Evolutionary conservation across 2,329 filamentous ascomycete genomes (phyloP).

Genomic region (Pestalotiopsis sp.): DNA sequence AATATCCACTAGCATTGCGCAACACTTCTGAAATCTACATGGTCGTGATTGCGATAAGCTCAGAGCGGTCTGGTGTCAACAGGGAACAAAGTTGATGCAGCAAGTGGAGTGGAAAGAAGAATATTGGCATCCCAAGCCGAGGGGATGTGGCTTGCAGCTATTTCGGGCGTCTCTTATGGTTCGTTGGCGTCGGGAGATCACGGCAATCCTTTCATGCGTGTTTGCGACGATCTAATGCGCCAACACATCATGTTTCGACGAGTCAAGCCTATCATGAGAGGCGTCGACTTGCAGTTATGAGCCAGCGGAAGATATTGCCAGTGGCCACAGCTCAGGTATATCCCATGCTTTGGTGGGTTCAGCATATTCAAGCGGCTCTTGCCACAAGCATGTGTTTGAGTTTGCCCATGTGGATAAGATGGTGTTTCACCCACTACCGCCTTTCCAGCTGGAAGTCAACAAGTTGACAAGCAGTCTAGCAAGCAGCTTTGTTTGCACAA

Average conservation of each 20-base stretch:
- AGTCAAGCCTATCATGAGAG: conserved; percentile 3
- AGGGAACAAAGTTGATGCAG: conserved; percentile 4
- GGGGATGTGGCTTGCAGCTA: background rate
- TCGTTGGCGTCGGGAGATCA: background rate
- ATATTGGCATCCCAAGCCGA: background rate
- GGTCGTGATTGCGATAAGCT: background rate
- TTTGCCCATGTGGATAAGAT: conserved; percentile 29
- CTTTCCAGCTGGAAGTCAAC: background rate
- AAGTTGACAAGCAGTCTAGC: background rate
- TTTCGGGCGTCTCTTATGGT: background rate
- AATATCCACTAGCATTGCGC: background rate
- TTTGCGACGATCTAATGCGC: background rate
- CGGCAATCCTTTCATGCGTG: background rate
- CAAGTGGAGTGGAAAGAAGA: background rate
- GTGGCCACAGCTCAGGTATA: background rate
- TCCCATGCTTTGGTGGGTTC: background rate
- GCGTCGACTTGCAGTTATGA: background rate
- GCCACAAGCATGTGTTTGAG: conserved; percentile 32
- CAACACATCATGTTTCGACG: conserved; percentile 4
- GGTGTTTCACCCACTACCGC: conserved; percentile 37
- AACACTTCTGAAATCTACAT: background rate
- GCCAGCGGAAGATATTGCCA: background rate
- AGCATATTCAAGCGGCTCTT: conserved; percentile 29
- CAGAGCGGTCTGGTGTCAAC: background rate
- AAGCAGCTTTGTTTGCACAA: background rate